Conservation (phyloP, 2,329 filamentous ascomycete species). For the Lachnellula hyalina region DNA sequence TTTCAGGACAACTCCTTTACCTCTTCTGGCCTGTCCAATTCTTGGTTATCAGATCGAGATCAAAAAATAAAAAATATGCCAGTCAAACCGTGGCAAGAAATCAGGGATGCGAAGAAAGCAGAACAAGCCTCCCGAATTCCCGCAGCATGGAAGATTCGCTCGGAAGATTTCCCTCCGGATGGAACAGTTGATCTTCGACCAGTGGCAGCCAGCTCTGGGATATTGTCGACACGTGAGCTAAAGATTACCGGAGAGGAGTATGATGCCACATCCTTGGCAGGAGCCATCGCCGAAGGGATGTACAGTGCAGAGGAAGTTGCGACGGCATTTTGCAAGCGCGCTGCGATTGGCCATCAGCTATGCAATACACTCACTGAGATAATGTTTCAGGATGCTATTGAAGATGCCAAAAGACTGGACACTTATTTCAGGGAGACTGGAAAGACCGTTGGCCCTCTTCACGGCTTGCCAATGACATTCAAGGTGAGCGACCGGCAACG, state of each 20-base stretch:
- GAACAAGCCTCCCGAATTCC: constrained; percentile 25
- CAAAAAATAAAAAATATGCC: background rate
- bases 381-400: constrained; percentile 44
- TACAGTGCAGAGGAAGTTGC: constrained; percentile 35
- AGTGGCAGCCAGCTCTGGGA: constrained; percentile 20
- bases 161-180: constrained; percentile 17
- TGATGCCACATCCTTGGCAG: constrained; percentile 27
- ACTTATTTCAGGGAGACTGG: constrained; percentile 35
- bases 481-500: background rate
- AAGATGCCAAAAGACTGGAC: constrained; percentile 41
- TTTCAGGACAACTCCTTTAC: too few relatives aligned
- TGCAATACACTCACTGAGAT: constrained; percentile 43
- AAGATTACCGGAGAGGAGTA: constrained; percentile 25
- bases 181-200: constrained; percentile 21
- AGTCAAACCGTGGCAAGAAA: constrained; percentile 13
- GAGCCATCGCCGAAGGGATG: constrained; percentile 13
- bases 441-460: constrained; percentile 50
- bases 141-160: constrained; percentile 23
- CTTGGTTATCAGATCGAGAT: too few relatives aligned
- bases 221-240: constrained; percentile 23
- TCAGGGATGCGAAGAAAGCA: constrained; percentile 20
- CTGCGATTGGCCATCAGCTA: constrained; percentile 44
- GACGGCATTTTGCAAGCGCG: constrained; percentile 45
- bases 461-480: constrained; percentile 53
- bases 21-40: too few relatives aligned